Evolutionary conservation across 1,284 basidiomycete species (phyloP).

Genomic region (Apiotrichum sp.): DNA sequence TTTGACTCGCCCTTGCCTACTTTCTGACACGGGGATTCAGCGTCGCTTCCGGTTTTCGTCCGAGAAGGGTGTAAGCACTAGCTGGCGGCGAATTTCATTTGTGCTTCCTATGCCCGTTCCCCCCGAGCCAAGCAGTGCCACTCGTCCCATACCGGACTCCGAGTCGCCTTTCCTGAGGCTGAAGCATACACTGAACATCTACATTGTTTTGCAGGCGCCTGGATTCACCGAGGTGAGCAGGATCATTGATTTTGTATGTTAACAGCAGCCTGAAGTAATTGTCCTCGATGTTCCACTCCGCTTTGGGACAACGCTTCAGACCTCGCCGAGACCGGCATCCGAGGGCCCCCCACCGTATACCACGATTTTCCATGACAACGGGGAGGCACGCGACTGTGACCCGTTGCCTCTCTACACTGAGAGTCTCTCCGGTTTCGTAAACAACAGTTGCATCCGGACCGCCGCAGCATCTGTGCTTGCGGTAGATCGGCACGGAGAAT

Average conservation of each 20-base stretch:
- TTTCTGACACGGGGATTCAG: conserved; percentile 32
- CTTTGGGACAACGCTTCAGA: conserved; percentile 30
- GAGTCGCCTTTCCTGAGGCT: conserved; percentile 36
- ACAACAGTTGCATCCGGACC: no score
- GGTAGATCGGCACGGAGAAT: no score
- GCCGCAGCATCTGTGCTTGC: no score
- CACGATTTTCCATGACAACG: conserved; percentile 44
- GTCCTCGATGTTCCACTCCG: conserved; percentile 37
- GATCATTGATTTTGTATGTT: not conserved
- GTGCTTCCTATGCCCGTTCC: conserved; percentile 23
- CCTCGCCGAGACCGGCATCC: conserved; percentile 6
- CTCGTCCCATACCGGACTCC: conserved; percentile 16
- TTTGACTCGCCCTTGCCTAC: conserved; percentile 18
- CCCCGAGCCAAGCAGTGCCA: conserved; percentile 10
- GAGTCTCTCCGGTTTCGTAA: no score
- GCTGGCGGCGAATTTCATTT: conserved; percentile 40
- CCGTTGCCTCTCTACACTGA: conserved; percentile 42
- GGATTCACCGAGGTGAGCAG: conserved; percentile 11
- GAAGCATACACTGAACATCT: conserved; percentile 39
- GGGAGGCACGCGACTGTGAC: conserved; percentile 37
- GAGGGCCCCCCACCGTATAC: conserved; percentile 36
- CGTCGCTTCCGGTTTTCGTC: not conserved
- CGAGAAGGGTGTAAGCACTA: not conserved
- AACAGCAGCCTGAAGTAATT: conserved; percentile 19
- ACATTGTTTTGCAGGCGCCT: conserved; percentile 25